Conservation (phyloP, 2,329 filamentous ascomycete species). For the Aspergillus hortae region DNA sequence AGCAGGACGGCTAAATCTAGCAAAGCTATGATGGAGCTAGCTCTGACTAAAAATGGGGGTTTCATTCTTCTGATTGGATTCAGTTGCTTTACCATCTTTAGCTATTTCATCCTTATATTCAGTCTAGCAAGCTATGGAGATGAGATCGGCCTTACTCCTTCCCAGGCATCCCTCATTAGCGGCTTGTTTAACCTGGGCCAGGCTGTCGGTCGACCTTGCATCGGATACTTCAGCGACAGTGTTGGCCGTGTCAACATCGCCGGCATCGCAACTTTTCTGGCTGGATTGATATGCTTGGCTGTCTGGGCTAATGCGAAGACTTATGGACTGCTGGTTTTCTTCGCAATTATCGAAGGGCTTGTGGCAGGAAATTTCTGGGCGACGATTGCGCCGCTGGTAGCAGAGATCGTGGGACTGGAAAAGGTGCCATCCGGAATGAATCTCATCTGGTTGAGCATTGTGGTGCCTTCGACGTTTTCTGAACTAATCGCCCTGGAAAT, state of each 20-base stretch:
- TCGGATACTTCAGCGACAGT: conserved; percentile 45
- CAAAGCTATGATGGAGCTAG: not conserved
- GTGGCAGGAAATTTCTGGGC: conserved; percentile 49
- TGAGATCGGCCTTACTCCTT: conserved; percentile 39
- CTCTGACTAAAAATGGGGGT: not conserved
- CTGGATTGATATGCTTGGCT: conserved; percentile 37
- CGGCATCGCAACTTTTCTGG: conserved; percentile 22
- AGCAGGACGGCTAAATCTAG: not conserved
- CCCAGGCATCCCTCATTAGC: conserved; percentile 39
- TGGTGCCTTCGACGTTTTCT: conserved; percentile 37
- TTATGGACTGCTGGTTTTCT: conserved; percentile 43
- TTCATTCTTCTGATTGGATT: conserved; percentile 22
- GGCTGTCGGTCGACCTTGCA: conserved; percentile 44
- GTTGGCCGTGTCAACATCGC: conserved; percentile 23
- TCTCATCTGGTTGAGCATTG: conserved; percentile 54
- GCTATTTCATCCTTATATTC: not conserved
- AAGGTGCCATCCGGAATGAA: conserved; percentile 50
- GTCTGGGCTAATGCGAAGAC: conserved; percentile 47
- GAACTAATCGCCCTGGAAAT: conserved; percentile 51
- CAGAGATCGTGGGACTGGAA: conserved; percentile 54
- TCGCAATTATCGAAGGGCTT: conserved; percentile 42
- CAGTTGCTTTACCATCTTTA: conserved; percentile 38
- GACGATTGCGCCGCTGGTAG: conserved; percentile 51
- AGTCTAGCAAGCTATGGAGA: conserved; percentile 39
- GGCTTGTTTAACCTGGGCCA: conserved; percentile 49